Base-by-base conservation (phyloP, 257 asterid genomes). In the Przewalskia tangutica region DNA sequence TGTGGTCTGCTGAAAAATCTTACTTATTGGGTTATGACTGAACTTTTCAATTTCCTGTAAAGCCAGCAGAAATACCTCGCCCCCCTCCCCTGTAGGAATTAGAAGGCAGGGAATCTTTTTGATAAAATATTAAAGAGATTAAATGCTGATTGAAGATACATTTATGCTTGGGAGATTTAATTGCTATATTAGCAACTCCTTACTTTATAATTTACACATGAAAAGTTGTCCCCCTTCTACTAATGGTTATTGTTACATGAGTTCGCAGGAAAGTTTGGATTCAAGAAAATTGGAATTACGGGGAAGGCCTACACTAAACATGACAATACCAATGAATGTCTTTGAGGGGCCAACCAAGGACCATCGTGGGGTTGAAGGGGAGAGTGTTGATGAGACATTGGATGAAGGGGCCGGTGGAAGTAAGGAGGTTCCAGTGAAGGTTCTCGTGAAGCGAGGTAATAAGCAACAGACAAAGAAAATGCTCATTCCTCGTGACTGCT, bases 251-350 rank as follows among this genome's bases (percentile, higher is more conserved):
- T 73, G 62, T 75, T 71, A 60, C 55, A 86, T 81, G 82, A 68
- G 51, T 73, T 79, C 83, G 86, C 97, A 95, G 98, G 99, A 96
- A 85, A 96, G 99, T 87, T 90, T 96, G 95, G 99, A 96, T 86
- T 96, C 99, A 8, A 88, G 98, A 79, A 96, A 96, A 86, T 82
- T 94, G 85, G 98, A 96, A 86, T 42, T 96, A 82, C 93, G 98
- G 62, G 85, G 98, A 18, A 91, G 99, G 66, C 99, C 98, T 48
- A 87, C 97, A 8, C 88, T 94, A 12, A 93, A 93, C 85, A 96
- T 96, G 99, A 91, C 85, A 87, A 93, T 96, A 85, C 99, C 99
- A 5, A 94, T 96, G 93, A 94, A 92, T 80, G 40, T 93, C 56
- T 93, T 93, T 14, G 98, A 96, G 91, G 98, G 99, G 48, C 59